Evolutionary conservation across 441 rosid species (phyloP).

Genomic region (Pelargonium myrrhifolium): DNA sequence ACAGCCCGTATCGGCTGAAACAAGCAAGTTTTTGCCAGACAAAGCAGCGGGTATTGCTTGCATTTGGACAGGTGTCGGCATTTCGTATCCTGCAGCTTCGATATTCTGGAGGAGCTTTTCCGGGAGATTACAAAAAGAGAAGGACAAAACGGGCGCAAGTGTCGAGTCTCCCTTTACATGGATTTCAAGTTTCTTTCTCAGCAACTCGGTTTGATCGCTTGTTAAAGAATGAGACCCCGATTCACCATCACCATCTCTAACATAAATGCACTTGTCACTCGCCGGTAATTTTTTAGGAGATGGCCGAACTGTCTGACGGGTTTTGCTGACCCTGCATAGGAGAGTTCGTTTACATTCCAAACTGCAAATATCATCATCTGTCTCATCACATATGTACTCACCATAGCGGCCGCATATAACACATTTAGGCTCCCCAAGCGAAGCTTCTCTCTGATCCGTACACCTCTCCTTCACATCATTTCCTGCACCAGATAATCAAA

Average conservation of each 20-base stretch:
- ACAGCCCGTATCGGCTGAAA: slow-evolving; percentile 77
- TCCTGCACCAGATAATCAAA: slow-evolving; percentile 20
- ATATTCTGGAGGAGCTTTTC: slow-evolving; percentile 57
- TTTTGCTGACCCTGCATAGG: slow-evolving; percentile 25
- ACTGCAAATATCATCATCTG: slow-evolving; percentile 80
- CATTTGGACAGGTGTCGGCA: slow-evolving; percentile 85
- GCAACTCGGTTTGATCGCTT: slow-evolving; percentile 33
- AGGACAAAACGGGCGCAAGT: slow-evolving; percentile 57
- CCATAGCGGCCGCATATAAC: slow-evolving; percentile 74
- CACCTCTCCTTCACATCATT: slow-evolving; percentile 50
- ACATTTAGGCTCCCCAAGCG: slow-evolving; percentile 64
- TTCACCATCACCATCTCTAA: slow-evolving; percentile 36
- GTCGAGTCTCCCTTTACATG: slow-evolving; percentile 42
- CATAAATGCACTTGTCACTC: slow-evolving; percentile 71
- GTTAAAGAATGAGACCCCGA: slow-evolving; percentile 23
- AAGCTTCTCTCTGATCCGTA: slow-evolving; percentile 66
- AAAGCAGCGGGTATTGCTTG: slow-evolving; percentile 78
- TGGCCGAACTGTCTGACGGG: slow-evolving; percentile 17
- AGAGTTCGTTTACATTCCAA: slow-evolving; percentile 66
- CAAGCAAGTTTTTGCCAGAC: slow-evolving; percentile 56
- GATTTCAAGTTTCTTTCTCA: slow-evolving; percentile 66
- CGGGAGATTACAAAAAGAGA: slow-evolving; percentile 54
- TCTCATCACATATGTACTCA: slow-evolving; percentile 76
- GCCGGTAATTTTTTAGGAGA: slow-evolving; percentile 38
- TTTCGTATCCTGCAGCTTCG: slow-evolving; percentile 58